Evolutionary conservation across 306 rosid genomes (phyloP), one percentile per base, ranked within the genome.

Genomic region (Chamaecrista fasciculata): DNA sequence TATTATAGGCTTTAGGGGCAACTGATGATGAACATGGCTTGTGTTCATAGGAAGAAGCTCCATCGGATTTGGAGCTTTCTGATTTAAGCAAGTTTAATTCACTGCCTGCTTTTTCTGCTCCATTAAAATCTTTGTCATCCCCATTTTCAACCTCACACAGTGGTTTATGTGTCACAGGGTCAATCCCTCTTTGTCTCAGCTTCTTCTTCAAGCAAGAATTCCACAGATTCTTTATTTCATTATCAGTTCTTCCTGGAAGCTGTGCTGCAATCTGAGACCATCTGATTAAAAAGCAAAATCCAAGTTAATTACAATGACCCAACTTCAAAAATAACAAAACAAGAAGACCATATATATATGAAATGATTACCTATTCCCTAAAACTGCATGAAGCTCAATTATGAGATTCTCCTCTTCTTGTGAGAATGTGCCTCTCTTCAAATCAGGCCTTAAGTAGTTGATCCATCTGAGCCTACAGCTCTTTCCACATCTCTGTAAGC

Each of bases 171-270:
- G 98, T 92, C 0, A 81, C 81, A 47, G 98, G 98, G 82, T 92
- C 98, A 70, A 92, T 83, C 48, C 98, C 98, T 76, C 79, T 83
- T 72, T 86, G 94, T 37, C 88, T 77, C 36, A 92, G 86, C 77
- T 86, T 92, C 75, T 92, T 92, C 84, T 92, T 92, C 56, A 92
- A 70, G 82, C 87, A 86, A 59, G 98, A 89, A 63, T 92, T 92
- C 96, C 96, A 89, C 20, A 87, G 83, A 72, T 92, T 92, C 90
- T 92, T 92, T 58, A 92, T 92, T 75, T 92, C 98, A 49, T 92
- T 92, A 72, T 92, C 96, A 0, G 98, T 92, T 78, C 96, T 92
- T 47, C 98, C 96, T 0, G 92, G 96, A 70, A 92, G 73, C 71
- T 79, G 83, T 53, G 93, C 95, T 0, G 96, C 98, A 72, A 89